Evolutionary conservation across 306 rosid species (phyloP).

Genomic region (Inga leiocalycina): DNA sequence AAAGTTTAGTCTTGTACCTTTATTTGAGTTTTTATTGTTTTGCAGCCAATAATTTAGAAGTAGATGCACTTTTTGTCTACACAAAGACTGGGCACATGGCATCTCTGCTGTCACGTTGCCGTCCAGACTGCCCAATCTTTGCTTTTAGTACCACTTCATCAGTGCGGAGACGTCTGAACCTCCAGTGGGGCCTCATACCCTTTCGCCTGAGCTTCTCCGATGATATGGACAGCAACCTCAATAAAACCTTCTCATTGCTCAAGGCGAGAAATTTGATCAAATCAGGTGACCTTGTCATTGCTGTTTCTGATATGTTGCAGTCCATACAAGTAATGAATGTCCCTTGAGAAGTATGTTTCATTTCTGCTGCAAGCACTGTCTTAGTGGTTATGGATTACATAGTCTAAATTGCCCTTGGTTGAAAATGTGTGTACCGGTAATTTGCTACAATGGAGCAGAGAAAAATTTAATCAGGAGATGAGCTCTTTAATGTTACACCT

Average conservation of each 20-base stretch:
- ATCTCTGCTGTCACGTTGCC: slow-evolving; percentile 89
- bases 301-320: slow-evolving; percentile 95
- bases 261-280: slow-evolving; percentile 96
- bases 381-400: slow-evolving; percentile 13
- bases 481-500: slow-evolving; percentile 28
- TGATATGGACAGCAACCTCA: slow-evolving; percentile 96
- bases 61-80: slow-evolving; percentile 92
- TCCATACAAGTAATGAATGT: slow-evolving; percentile 98
- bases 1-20: slow-evolving; percentile 10
- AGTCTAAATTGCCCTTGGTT: slow-evolving; percentile 20
- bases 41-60: slow-evolving; percentile 91
- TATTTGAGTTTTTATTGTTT: slow-evolving; percentile 36
- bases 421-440: slow-evolving; percentile 23
- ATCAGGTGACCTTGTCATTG: slow-evolving; percentile 97
- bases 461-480: slow-evolving; percentile 17
- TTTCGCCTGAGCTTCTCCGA: slow-evolving; percentile 91
- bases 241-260: slow-evolving; percentile 84
- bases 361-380: slow-evolving; percentile 18
- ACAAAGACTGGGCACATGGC: slow-evolving; percentile 98
- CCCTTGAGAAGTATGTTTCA: slow-evolving; percentile 42
- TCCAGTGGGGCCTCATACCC: slow-evolving; percentile 99
- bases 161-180: slow-evolving; percentile 85
- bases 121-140: slow-evolving; percentile 98
- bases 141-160: slow-evolving; percentile 85
- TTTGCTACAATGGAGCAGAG: slow-evolving; percentile 30